A percentile compares a stretch with the other conserved stretches of the same genome.
Evolutionary conservation across 495 filamentous ascomycete species (phyloP).

Genomic region (Penicillium herquei): DNA sequence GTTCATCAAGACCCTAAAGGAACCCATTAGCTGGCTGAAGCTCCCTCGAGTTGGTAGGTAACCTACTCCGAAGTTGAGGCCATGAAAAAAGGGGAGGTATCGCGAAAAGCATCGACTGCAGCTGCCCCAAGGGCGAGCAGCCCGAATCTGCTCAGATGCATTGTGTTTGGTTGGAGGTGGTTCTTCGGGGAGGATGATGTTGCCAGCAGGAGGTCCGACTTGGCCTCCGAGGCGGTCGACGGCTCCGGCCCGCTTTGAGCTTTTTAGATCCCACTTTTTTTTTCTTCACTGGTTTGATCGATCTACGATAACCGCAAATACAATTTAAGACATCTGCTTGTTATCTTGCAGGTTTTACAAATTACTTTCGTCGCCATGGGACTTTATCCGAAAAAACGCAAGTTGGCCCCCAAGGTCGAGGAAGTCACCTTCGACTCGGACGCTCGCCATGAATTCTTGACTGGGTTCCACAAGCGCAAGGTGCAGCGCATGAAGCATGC

Average conservation of each 20-base stretch:
- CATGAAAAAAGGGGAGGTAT: constrained; percentile 84
- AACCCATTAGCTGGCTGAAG: constrained; percentile 30
- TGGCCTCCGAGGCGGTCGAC: constrained; percentile 34
- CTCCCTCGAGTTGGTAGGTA: constrained; percentile 13
- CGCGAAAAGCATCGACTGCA: constrained; percentile 67
- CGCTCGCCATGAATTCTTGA: constrained; percentile 80
- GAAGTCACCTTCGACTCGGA: constrained; percentile 81
- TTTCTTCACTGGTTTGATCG: constrained; percentile 16
- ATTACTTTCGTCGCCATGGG: constrained; percentile 22
- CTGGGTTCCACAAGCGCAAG: constrained; percentile 96
- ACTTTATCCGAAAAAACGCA: constrained; percentile 60
- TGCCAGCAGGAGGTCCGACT: constrained; percentile 29
- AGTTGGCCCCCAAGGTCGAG: constrained; percentile 57
- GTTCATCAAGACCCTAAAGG: constrained; percentile 41
- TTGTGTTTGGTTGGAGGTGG: constrained; percentile 38
- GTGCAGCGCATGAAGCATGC: constrained; percentile 77
- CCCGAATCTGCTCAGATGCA: constrained; percentile 61
- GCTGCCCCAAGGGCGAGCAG: constrained; percentile 60
- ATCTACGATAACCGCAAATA: constrained; percentile 4
- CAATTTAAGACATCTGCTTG: not conserved
- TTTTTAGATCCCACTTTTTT: constrained; percentile 26
- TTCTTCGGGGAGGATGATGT: constrained; percentile 20
- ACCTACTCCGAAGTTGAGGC: constrained; percentile 77
- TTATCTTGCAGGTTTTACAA: too few relatives aligned
- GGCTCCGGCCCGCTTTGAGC: constrained; percentile 23